Evolutionary conservation across 441 rosid genomes (phyloP).

Genomic region (Erodium trifolium): DNA sequence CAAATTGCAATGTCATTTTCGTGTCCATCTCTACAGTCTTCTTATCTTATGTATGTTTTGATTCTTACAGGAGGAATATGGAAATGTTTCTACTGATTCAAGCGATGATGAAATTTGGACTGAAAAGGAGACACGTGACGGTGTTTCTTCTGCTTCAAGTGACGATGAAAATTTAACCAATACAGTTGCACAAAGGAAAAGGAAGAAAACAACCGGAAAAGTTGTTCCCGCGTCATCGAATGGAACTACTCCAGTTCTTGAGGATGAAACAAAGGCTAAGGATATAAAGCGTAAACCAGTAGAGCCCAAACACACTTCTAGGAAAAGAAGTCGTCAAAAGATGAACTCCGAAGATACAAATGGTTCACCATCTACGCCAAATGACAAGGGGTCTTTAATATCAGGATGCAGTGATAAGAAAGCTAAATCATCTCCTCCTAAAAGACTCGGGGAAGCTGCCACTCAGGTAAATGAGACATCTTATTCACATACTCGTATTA

Average conservation of each 20-base stretch:
- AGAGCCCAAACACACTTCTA: slow-evolving; percentile 20
- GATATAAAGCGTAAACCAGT: slow-evolving; percentile 21
- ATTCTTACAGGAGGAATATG: slow-evolving; percentile 70
- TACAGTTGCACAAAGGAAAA: slow-evolving; percentile 28
- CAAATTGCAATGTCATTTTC: too few species aligned
- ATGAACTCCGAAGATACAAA: slow-evolving; percentile 20
- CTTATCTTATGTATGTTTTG: slow-evolving; percentile 16
- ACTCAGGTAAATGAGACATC: slow-evolving; percentile 44
- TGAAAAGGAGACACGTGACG: slow-evolving; percentile 71
- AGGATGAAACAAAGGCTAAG: slow-evolving; percentile 17
- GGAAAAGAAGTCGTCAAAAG: slow-evolving; percentile 22
- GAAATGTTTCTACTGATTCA: slow-evolving; percentile 46
- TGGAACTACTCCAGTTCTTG: slow-evolving; percentile 23
- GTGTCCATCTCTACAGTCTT: slow-evolving; percentile 6
- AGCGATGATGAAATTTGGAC: slow-evolving; percentile 74
- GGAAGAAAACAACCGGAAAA: slow-evolving; percentile 25
- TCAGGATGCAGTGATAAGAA: slow-evolving; percentile 32
- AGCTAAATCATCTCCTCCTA: slow-evolving; percentile 27
- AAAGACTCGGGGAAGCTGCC: slow-evolving; percentile 29
- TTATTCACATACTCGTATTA: neutral
- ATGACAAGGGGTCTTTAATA: slow-evolving; percentile 19
- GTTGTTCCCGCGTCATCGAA: slow-evolving; percentile 25
- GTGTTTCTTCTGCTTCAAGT: slow-evolving; percentile 48
- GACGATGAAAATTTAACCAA: slow-evolving; percentile 65
- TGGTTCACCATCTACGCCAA: slow-evolving; percentile 21